Conservation (phyloP, 441 rosid species). For the Sinapis alba region DNA sequence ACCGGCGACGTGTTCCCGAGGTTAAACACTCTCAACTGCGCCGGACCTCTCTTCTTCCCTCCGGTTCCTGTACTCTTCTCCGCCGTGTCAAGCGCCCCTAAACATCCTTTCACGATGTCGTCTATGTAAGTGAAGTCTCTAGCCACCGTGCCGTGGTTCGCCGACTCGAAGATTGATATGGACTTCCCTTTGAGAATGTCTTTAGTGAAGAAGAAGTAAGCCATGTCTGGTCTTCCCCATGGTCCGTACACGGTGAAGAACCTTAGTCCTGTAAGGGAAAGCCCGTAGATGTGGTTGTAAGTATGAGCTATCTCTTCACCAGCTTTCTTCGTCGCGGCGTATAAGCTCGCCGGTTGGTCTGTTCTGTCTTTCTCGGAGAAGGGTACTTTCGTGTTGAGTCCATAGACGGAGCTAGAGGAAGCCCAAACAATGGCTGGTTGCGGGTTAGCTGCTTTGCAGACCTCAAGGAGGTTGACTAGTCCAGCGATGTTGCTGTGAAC, state of each 20-base stretch:
- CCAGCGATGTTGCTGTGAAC: slow-evolving; percentile 97
- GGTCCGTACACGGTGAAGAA: slow-evolving; percentile 99
- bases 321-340: slow-evolving; percentile 97
- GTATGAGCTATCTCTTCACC: slow-evolving; percentile 99
- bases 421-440: slow-evolving; percentile 99
- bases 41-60: slow-evolving; percentile 90
- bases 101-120: slow-evolving; percentile 94
- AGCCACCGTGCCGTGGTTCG: slow-evolving; percentile 77
- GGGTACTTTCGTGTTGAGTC: slow-evolving; percentile 91
- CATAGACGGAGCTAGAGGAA: slow-evolving; percentile 94
- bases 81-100: slow-evolving; percentile 88
- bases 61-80: slow-evolving; percentile 96
- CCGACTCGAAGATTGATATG: slow-evolving; percentile 76
- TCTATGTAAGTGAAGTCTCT: slow-evolving; percentile 97
- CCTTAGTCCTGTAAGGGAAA: slow-evolving; percentile 89
- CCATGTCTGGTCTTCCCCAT: slow-evolving; percentile 99
- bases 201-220: slow-evolving; percentile 94
- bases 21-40: slow-evolving; percentile 89
- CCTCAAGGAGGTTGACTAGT: slow-evolving; percentile 82
- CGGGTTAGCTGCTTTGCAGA: slow-evolving; percentile 82
- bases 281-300: slow-evolving; percentile 92
- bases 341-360: slow-evolving; percentile 97
- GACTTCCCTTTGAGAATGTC: slow-evolving; percentile 85
- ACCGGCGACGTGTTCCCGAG: slow-evolving; percentile 97
- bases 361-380: slow-evolving; percentile 90